Evolutionary conservation across 108 stramenopile species (phyloP).

Genomic region (Skeletonema tropicum): DNA sequence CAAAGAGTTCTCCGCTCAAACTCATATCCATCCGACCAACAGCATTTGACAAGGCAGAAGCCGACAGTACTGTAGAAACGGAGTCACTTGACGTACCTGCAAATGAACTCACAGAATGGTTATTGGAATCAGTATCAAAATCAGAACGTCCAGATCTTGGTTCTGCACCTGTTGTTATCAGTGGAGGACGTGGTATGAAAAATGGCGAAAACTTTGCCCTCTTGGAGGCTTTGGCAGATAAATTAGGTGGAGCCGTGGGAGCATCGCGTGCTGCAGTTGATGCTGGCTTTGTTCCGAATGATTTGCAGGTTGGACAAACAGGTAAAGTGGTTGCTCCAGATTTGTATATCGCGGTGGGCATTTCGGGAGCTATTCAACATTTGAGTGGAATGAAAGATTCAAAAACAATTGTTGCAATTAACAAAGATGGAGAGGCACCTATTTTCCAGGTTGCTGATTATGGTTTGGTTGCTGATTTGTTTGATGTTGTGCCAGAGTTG

Average conservation of each 20-base stretch:
- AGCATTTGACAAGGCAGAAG: constrained; percentile 94
- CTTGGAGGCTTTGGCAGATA: constrained; percentile 95
- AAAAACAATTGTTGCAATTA: constrained; percentile 99
- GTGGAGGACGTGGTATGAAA: constrained; percentile 98
- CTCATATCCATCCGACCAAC: constrained; percentile 93
- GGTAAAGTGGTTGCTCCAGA: constrained; percentile 98
- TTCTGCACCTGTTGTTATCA: constrained; percentile 90
- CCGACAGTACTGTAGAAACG: constrained; percentile 58
- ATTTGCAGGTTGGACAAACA: constrained; percentile 99
- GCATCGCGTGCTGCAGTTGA: constrained; percentile 97
- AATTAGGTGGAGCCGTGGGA: constrained; percentile 94
- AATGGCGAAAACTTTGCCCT: constrained; percentile 94
- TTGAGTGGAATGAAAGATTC: constrained; percentile 99
- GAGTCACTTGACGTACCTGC: constrained; percentile 65
- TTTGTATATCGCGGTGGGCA: constrained; percentile 95
- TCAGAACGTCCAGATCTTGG: constrained; percentile 96
- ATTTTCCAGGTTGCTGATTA: constrained; percentile 99
- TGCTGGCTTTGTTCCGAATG: constrained; percentile 98
- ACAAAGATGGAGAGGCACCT: constrained; percentile 99
- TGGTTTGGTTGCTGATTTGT: constrained; percentile 95
- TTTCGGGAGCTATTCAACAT: constrained; percentile 99
- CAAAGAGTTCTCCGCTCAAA: constrained; percentile 75
- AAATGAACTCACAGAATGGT: constrained; percentile 67
- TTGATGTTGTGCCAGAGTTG: constrained; percentile 97
- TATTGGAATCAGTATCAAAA: constrained; percentile 71